Evolutionary conservation across 2,329 filamentous ascomycete genomes (phyloP), one percentile per base, ranked within the genome.

Genomic region (Penicillium concentricum): DNA sequence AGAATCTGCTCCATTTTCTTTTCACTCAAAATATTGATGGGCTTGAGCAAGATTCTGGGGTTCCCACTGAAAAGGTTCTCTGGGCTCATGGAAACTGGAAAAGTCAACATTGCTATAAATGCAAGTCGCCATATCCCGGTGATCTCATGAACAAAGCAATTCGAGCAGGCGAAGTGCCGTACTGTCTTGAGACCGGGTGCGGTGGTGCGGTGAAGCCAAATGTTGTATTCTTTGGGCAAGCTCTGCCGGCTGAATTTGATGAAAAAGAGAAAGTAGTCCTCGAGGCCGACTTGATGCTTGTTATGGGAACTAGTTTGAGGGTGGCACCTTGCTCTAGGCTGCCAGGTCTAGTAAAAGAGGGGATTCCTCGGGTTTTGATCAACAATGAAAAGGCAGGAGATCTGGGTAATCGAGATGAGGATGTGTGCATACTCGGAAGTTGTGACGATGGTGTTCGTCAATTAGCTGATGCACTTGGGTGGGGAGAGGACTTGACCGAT

Each of bases 1-100:
- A 91, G 74, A 83, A 82, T 9, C 76, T 93, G 16, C 78, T 96
- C n/a, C 79, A 86, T 62, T 91, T 90, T 79, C 81, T 92, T 48
- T 96, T 96, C 71, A 96, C 91, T 0, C 92, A 96, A 70, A 96
- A 96, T 69, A 95, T 96, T 64, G 92, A 96, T 75, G 92, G 89
- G 61, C 81, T 96, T 6, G 92, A 96, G 74, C 82, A 89, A n/a
- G 81, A 82, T 59, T 91, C 91, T 10, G 92, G 92, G 18, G 87
- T 96, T 0, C 87, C 90, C 0, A 78, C 75, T 0, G 84, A 90
- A 1, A 85, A 83, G 68, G 89, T 96, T 39, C 81, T 96, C 16
- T 90, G 94, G 74, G 90, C 90, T 0, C 92, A 96, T 72, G 92
- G 92, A 38, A 93, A 88, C 69, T 96, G 96, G 73, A 91, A 90